Conservation (phyloP, 306 rosid genomes). For the Prinsepia uniflora region DNA sequence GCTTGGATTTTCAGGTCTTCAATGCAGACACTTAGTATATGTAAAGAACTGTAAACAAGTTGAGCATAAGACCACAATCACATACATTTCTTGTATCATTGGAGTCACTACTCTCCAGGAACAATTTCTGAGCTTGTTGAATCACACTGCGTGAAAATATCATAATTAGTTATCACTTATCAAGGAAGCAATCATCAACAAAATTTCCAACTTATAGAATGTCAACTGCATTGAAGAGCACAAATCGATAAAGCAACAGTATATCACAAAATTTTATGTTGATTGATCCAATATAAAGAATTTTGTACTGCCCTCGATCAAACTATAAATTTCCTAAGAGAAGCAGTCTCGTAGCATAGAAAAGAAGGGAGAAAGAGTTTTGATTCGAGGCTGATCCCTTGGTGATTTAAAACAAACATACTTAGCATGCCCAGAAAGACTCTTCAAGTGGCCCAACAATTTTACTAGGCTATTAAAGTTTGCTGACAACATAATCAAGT, state of each 20-base stretch:
- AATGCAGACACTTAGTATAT: neutral
- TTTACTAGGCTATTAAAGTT: neutral
- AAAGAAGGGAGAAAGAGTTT: too few species aligned
- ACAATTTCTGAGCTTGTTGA: slow-evolving; percentile 72
- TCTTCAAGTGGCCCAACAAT: neutral
- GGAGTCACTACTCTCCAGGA: slow-evolving; percentile 58
- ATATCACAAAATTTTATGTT: neutral
- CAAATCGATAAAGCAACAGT: slow-evolving; percentile 4
- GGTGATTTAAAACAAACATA: neutral
- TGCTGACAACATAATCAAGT: neutral
- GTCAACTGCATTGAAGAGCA: slow-evolving; percentile 20
- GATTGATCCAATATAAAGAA: slow-evolving; percentile 1
- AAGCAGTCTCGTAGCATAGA: too few species aligned
- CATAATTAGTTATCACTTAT: slow-evolving; percentile 17
- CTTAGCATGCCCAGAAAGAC: slow-evolving; percentile 5
- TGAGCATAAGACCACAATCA: neutral
- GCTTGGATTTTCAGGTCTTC: too few species aligned
- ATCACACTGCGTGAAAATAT: slow-evolving; percentile 57
- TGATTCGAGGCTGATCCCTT: too few species aligned
- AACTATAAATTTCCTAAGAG: too few species aligned
- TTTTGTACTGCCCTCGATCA: too few species aligned
- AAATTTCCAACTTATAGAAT: slow-evolving; percentile 20
- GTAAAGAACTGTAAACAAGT: neutral
- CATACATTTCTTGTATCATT: slow-evolving; percentile 74
- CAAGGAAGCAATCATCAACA: slow-evolving; percentile 22